Conservation (phyloP, 768 basidiomycete species). For the Collybia sp. region DNA sequence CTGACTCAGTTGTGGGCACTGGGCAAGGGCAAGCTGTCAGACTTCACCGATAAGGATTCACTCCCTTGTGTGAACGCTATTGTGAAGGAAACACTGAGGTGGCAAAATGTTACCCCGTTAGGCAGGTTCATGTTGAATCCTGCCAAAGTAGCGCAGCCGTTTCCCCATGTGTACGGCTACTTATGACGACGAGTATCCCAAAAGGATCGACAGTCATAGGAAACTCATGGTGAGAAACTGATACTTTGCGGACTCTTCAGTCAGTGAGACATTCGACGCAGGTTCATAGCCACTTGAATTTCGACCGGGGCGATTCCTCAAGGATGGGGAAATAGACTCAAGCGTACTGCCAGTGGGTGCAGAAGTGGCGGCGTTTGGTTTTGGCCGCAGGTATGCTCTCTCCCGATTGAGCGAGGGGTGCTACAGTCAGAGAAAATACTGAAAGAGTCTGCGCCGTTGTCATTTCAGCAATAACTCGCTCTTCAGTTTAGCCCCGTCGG, state of each 20-base stretch:
- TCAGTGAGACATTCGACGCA: constrained; percentile 20
- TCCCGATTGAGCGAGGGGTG: neutral
- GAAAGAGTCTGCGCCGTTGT: constrained; percentile 6
- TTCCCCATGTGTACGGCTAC: constrained; percentile 13
- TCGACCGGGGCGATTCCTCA: constrained; percentile 24
- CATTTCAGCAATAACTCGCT: constrained; percentile 8
- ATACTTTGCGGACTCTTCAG: constrained; percentile 12
- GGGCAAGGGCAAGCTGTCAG: constrained; percentile 32
- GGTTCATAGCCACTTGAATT: constrained; percentile 24
- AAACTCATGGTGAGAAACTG: constrained; percentile 6
- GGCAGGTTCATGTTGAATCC: constrained; percentile 10
- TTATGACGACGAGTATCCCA: constrained; percentile 12
- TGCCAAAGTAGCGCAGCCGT: constrained; percentile 1
- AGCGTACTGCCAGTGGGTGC: constrained; percentile 5
- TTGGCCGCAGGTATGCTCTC: constrained; percentile 15
- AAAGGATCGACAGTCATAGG: constrained; percentile 7
- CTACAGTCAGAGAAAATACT: neutral
- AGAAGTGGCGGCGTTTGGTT: constrained; percentile 17
- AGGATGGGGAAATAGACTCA: constrained; percentile 12
- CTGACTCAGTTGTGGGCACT: constrained; percentile 29
- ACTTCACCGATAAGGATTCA: constrained; percentile 27
- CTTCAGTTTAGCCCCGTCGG: constrained; percentile 8
- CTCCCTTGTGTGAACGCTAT: constrained; percentile 34
- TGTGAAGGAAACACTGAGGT: constrained; percentile 26
- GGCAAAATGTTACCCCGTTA: constrained; percentile 15